phyloP scores from a whole-genome alignment of 1,284 basidiomycete genomes.

The Rhodotorula sp. region DNA sequence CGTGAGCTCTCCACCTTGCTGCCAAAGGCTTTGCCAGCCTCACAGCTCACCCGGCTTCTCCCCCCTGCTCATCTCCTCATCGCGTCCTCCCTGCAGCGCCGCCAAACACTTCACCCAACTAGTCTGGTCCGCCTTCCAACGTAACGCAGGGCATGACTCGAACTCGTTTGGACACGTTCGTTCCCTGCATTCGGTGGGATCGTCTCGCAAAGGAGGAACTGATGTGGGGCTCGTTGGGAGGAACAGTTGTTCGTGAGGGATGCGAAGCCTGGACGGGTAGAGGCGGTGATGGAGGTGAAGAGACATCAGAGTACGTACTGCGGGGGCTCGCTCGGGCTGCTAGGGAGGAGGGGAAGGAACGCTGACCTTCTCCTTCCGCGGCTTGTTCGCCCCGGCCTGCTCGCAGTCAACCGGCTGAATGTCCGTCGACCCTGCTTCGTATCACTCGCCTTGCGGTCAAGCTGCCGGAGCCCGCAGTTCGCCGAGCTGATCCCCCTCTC shows the following conservation, averaged over 20 bases:
- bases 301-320: conserved; percentile 27
- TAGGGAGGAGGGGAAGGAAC: too few species aligned
- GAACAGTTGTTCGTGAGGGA: conserved; percentile 15
- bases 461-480: too few species aligned
- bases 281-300: conserved; percentile 28
- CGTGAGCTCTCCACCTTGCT: not conserved
- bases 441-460: not conserved
- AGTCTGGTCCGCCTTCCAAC: conserved; percentile 41
- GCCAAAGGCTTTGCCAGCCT: not conserved
- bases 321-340: not conserved
- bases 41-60: not conserved
- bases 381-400: not conserved
- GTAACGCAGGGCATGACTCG: conserved; percentile 34
- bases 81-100: conserved; percentile 1
- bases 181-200: not conserved
- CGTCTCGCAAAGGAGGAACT: too few species aligned
- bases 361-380: not conserved
- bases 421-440: not conserved
- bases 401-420: conserved; percentile 5
- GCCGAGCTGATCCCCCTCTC: not conserved
- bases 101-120: conserved; percentile 31
- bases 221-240: not conserved
- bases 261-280: conserved; percentile 13
- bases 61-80: not conserved
- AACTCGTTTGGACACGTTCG: conserved; percentile 30